Evolutionary conservation across 129 eudicot genomes (phyloP).

Genomic region (Deinandra increscens): DNA sequence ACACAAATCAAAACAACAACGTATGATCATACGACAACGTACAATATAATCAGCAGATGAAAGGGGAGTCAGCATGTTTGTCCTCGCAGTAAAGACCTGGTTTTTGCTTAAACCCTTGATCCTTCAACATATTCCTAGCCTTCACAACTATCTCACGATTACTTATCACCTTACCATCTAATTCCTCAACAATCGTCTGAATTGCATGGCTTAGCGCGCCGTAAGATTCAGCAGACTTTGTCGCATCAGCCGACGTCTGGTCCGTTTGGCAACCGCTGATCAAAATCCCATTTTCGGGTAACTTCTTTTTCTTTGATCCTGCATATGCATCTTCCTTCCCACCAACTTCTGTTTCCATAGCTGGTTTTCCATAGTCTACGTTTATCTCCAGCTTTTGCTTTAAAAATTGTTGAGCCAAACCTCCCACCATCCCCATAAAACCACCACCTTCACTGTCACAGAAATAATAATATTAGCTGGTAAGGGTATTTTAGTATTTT

Average conservation of each 20-base stretch:
- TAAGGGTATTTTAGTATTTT: too few relatives aligned
- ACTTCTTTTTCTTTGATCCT: slow-evolving; percentile 37
- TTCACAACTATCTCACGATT: slow-evolving; percentile 62
- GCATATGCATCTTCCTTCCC: slow-evolving; percentile 58
- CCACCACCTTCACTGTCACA: slow-evolving; percentile 33
- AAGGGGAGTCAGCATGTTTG: slow-evolving; percentile 49
- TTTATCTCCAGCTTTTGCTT: slow-evolving; percentile 59
- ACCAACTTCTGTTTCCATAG: slow-evolving; percentile 41
- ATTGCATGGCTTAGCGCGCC: slow-evolving; percentile 87
- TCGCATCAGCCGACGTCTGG: slow-evolving; percentile 88
- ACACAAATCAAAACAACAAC: neutral
- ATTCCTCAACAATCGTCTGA: slow-evolving; percentile 59
- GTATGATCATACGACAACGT: neutral
- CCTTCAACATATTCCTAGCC: slow-evolving; percentile 66
- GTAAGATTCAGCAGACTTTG: slow-evolving; percentile 61
- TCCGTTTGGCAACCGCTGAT: slow-evolving; percentile 91
- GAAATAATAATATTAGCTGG: too few relatives aligned
- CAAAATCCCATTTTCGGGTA: slow-evolving; percentile 63
- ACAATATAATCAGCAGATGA: slow-evolving; percentile 37
- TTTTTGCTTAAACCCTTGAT: slow-evolving; percentile 70
- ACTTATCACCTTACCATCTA: slow-evolving; percentile 37
- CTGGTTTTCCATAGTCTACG: slow-evolving; percentile 43
- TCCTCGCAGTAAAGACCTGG: slow-evolving; percentile 90
- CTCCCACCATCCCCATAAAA: slow-evolving; percentile 58
- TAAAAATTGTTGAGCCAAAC: slow-evolving; percentile 61